phyloP scores from a whole-genome alignment of 768 basidiomycete genomes.

The Lactarius deliciosus region DNA sequence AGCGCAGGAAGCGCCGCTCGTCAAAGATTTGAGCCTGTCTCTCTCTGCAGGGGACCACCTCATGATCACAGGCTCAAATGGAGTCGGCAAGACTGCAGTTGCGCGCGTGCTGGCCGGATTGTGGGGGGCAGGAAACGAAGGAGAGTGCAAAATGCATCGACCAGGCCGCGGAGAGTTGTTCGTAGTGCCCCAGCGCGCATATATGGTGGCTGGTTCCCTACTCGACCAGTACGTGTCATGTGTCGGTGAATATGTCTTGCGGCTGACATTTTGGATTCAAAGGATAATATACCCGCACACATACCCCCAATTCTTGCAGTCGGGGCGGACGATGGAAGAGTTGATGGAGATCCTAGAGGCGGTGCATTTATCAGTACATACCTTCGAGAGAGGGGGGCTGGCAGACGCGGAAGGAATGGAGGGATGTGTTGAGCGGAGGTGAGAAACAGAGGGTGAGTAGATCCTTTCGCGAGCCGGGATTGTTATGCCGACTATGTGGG shows the following conservation, averaged over 20 bases:
- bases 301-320: slow-evolving; percentile 65
- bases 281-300: slow-evolving; percentile 88
- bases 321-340: slow-evolving; percentile 63
- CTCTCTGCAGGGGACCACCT: slow-evolving; percentile 78
- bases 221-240: slow-evolving; percentile 66
- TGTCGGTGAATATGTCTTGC: not conserved
- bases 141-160: slow-evolving; percentile 34
- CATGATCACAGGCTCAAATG: slow-evolving; percentile 92
- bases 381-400: slow-evolving; percentile 88
- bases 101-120: slow-evolving; percentile 87
- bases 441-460: slow-evolving; percentile 85
- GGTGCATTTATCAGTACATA: slow-evolving; percentile 82
- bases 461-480: not conserved
- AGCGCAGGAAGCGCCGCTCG: slow-evolving; percentile 42
- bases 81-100: slow-evolving; percentile 88
- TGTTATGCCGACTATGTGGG: slow-evolving; percentile 17
- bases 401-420: slow-evolving; percentile 90
- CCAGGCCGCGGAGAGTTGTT: slow-evolving; percentile 49
- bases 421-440: slow-evolving; percentile 92
- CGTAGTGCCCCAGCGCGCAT: slow-evolving; percentile 89
- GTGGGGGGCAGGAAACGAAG: slow-evolving; percentile 62
- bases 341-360: slow-evolving; percentile 74
- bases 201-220: slow-evolving; percentile 85
- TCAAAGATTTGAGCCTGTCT: slow-evolving; percentile 63
- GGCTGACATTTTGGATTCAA: not conserved